These are phyloP conservation scores for Sphagnum magellanicum DNA, from an alignment of 228 moss, liverwort and hornwort genomes.

Conservation along the genomic window DNA sequence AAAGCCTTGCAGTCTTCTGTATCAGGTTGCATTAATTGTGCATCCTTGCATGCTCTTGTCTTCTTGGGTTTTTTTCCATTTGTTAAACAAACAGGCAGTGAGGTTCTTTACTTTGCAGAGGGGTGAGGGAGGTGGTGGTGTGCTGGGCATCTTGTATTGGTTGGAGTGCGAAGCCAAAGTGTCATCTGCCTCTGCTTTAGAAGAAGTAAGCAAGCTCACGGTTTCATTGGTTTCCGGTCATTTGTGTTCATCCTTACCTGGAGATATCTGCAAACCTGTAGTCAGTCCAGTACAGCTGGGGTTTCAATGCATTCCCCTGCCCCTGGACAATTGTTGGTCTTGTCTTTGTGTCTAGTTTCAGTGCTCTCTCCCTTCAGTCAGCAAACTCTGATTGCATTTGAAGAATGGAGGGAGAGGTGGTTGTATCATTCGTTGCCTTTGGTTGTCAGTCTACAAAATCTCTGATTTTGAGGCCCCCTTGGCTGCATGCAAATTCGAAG, in stretches of 20 bases:
- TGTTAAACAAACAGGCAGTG: too few species aligned
- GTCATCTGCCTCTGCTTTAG: constrained; percentile 20
- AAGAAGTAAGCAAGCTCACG: constrained; percentile 11
- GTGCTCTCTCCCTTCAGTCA: neutral
- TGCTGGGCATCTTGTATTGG: constrained; percentile 24
- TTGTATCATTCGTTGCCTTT: neutral
- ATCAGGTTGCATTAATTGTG: too few species aligned
- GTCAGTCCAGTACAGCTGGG: neutral
- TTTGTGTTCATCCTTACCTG: neutral
- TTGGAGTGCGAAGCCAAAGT: constrained; percentile 42
- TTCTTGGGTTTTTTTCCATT: too few species aligned
- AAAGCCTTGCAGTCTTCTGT: too few species aligned
- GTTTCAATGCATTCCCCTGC: neutral
- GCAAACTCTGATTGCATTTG: neutral
- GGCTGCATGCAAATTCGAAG: constrained; percentile 27
- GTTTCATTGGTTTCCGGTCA: neutral
- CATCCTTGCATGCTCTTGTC: too few species aligned
- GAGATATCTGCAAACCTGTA: neutral
- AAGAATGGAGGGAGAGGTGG: neutral
- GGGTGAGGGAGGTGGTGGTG: constrained; percentile 35
- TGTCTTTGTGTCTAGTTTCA: neutral
- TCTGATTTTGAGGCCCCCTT: neutral
- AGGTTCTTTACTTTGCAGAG: neutral
- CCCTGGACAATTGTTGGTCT: neutral
- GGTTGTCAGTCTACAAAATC: neutral